Base-by-base conservation (phyloP, 2,329 filamentous ascomycete genomes). In the Aspergillus sp. region DNA sequence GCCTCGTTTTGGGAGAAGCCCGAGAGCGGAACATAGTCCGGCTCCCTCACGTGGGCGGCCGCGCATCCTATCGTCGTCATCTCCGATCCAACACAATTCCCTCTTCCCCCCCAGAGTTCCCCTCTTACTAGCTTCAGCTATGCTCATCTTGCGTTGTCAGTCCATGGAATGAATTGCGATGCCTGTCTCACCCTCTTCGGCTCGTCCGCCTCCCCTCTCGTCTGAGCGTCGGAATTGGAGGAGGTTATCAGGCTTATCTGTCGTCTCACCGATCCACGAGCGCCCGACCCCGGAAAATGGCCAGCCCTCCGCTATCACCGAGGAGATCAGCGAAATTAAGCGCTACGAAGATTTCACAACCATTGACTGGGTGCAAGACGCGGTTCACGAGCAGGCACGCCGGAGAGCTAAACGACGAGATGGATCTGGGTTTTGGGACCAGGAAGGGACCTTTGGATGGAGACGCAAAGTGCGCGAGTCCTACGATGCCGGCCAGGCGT, bases 321-420 rank as follows among this genome's bases (percentile, higher is more conserved):
- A 98, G 73, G 95, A 99, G 80, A 96, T 99, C 73, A 93, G 90
- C 25, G 90, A 97, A 81, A 98, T 99, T 75, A 97, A 97, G 80
- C 86, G 94, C 80, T 99, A 99, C 79, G 95, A 96, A 84, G 95
- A 99, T 78, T 99, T 99, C 75, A 96, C 93, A 5, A 99, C 95
- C 0, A 80, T 83, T 86, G 95, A 99, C 78, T 99, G 95, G 95
- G 94, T 99, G 0, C 94, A 99, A 76, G 95, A 99, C 84, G 93
- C 94, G 10, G 90, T 92, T 36, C 89, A 93, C 65, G 95, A 97
- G 75, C 91, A 96, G 74, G 82, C 91, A 50, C 87, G 93, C 58
- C 87, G 94, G 63, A 91, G 91, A 70, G 85, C 90, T 51, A 85
- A 90, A 67, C 86, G 90, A 70, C 88, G 87, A 74, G 87, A 89